These are phyloP conservation scores for Stachybotrys elegans DNA, from an alignment of 2,329 filamentous ascomycete genomes.

Conservation along the genomic window DNA sequence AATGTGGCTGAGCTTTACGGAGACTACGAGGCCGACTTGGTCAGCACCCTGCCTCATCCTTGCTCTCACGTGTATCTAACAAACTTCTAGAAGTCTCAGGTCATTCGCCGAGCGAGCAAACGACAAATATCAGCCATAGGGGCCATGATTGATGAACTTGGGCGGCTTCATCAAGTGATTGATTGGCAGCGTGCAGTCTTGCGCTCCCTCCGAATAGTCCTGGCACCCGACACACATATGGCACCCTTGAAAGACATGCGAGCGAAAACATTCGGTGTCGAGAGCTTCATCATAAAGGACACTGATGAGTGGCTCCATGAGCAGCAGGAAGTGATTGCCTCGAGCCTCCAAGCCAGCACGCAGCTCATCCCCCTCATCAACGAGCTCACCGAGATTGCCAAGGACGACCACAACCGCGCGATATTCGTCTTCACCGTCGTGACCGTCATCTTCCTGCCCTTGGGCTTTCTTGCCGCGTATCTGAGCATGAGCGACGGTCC, in stretches of 20 bases:
- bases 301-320: conserved; percentile 3
- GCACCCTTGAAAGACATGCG: not conserved
- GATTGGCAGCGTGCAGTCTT: conserved; percentile 3
- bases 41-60: not conserved
- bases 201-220: not conserved
- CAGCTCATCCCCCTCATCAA: conserved; percentile 2
- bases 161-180: conserved; percentile 3
- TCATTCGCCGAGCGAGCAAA: conserved; percentile 5
- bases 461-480: conserved; percentile 24
- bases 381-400: conserved; percentile 5
- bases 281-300: not conserved
- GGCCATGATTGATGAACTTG: conserved; percentile 6
- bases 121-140: conserved; percentile 3
- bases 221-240: conserved; percentile 2
- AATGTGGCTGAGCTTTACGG: conserved; percentile 5
- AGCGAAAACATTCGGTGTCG: not conserved
- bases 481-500: conserved; percentile 23
- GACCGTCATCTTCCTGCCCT: conserved; percentile 22
- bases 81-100: conserved; percentile 5
- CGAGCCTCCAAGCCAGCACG: not conserved
- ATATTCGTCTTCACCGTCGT: conserved; percentile 26
- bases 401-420: conserved; percentile 16
- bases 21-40: conserved; percentile 4
- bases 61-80: too few species aligned
- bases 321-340: conserved; percentile 1